These are phyloP conservation scores for Colletotrichum eleusines DNA, from an alignment of 2,329 filamentous ascomycete genomes.

Conservation along the genomic window DNA sequence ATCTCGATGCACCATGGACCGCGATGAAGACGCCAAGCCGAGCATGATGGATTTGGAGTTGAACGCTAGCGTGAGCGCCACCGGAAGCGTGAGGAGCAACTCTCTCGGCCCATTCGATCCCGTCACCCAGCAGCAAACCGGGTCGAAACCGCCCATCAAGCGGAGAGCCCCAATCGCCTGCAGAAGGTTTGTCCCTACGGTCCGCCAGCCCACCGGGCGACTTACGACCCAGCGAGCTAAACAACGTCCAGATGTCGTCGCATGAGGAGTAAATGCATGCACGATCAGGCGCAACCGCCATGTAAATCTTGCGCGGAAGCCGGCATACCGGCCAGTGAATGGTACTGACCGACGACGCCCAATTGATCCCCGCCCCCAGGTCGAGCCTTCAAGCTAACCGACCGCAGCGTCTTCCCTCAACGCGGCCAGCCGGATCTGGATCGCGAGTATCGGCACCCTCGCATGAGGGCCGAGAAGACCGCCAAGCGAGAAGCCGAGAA, in stretches of 20 bases:
- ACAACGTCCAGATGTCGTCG: conserved; percentile 61
- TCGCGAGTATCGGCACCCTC: conserved; percentile 68
- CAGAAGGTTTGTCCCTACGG: conserved; percentile 57
- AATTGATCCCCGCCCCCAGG: not conserved
- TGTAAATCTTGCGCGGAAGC: conserved; percentile 66
- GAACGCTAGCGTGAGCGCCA: conserved; percentile 12
- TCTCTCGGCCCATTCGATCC: conserved; percentile 20
- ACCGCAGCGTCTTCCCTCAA: conserved; percentile 61
- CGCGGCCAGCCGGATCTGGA: conserved; percentile 67
- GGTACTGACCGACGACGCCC: conserved; percentile 51
- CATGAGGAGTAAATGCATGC: conserved; percentile 68
- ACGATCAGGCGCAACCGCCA: conserved; percentile 61
- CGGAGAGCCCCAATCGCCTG: conserved; percentile 66
- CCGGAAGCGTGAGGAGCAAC: conserved; percentile 29
- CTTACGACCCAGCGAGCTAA: conserved; percentile 29
- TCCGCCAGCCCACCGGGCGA: conserved; percentile 10
- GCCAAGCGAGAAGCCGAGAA: conserved; percentile 55
- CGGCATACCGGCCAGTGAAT: conserved; percentile 61
- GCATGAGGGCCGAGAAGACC: conserved; percentile 61
- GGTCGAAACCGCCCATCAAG: conserved; percentile 52
- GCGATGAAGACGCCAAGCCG: conserved; percentile 39
- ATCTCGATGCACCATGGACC: conserved; percentile 36
- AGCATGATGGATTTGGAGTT: conserved; percentile 30
- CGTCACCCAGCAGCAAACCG: conserved; percentile 22
- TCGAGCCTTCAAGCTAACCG: conserved; percentile 24